Conservation (phyloP, 2,329 filamentous ascomycete genomes). For the Penicillium sclerotiorum region DNA sequence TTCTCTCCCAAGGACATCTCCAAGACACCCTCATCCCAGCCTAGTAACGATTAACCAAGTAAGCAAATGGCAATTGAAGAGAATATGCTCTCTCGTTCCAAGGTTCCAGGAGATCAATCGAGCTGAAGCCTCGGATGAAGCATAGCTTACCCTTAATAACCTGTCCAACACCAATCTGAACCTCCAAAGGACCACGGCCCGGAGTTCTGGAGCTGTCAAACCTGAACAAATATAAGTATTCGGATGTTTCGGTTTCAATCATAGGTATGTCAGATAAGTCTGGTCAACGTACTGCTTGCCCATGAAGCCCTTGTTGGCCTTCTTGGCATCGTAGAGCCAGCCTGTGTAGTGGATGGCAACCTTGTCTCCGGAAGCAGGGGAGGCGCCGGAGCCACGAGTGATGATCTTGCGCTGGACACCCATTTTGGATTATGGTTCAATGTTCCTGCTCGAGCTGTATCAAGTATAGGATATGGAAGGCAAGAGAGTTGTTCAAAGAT, state of each 20-base stretch:
- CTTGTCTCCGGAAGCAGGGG: conserved; percentile 66
- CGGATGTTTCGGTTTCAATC: neutral
- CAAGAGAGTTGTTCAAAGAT: neutral
- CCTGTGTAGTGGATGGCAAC: conserved; percentile 91
- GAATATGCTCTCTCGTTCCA: too few species aligned
- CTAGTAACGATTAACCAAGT: too few species aligned
- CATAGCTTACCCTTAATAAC: conserved; percentile 75
- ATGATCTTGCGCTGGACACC: conserved; percentile 27
- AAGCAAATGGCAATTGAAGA: too few species aligned
- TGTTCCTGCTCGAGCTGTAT: neutral
- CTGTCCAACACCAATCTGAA: conserved; percentile 74
- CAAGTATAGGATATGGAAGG: neutral
- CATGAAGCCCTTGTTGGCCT: conserved; percentile 62
- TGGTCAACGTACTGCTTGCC: conserved; percentile 65
- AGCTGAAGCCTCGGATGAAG: neutral
- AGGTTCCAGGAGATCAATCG: too few species aligned
- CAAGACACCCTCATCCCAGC: conserved; percentile 80
- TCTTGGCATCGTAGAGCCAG: conserved; percentile 70
- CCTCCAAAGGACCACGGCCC: conserved; percentile 74
- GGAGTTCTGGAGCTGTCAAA: conserved; percentile 76
- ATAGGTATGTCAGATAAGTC: neutral
- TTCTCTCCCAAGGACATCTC: conserved; percentile 89
- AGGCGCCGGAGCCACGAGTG: conserved; percentile 58
- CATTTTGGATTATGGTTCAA: conserved; percentile 12
- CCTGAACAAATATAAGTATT: conserved; percentile 51